A percentile compares a stretch with the other conserved stretches of the same genome.
Evolutionary conservation across 2,329 filamentous ascomycete genomes (phyloP).

Genomic region (Scorias spongiosa): DNA sequence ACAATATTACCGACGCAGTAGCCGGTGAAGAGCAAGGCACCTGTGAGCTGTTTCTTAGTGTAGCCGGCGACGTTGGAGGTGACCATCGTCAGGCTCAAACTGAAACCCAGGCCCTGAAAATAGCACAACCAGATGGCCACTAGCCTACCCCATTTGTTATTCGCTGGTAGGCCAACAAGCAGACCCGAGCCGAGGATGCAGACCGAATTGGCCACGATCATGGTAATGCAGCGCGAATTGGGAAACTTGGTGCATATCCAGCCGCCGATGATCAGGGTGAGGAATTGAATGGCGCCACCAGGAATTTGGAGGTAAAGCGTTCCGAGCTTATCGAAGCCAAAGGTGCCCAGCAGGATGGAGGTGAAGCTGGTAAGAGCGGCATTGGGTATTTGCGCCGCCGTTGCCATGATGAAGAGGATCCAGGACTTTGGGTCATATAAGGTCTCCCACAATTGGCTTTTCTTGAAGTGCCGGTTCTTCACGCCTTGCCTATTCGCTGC

Average conservation of each 20-base stretch:
- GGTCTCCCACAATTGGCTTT: constrained; percentile 29
- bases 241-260: constrained; percentile 38
- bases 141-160: constrained; percentile 41
- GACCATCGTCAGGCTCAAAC: constrained; percentile 38
- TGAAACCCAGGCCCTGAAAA: constrained; percentile 39
- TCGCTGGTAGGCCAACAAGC: constrained; percentile 35
- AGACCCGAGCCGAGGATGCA: constrained; percentile 39
- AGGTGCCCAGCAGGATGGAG: constrained; percentile 33
- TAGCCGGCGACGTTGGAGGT: constrained; percentile 39
- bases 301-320: constrained; percentile 46
- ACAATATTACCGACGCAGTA: constrained; percentile 36
- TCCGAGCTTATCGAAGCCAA: constrained; percentile 33
- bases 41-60: constrained; percentile 40
- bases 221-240: constrained; percentile 37
- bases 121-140: constrained; percentile 44
- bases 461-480: constrained; percentile 34
- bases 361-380: constrained; percentile 39
- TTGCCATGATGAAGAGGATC: constrained; percentile 40
- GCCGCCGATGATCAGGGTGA: constrained; percentile 36
- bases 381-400: constrained; percentile 41
- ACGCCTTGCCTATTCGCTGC: constrained; percentile 37
- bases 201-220: constrained; percentile 40
- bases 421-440: constrained; percentile 42
- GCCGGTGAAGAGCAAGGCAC: constrained; percentile 36
- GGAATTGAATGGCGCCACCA: constrained; percentile 41